phyloP scores from a whole-genome alignment of 345 rosid genomes.

The Euphorbia tirucalli region DNA sequence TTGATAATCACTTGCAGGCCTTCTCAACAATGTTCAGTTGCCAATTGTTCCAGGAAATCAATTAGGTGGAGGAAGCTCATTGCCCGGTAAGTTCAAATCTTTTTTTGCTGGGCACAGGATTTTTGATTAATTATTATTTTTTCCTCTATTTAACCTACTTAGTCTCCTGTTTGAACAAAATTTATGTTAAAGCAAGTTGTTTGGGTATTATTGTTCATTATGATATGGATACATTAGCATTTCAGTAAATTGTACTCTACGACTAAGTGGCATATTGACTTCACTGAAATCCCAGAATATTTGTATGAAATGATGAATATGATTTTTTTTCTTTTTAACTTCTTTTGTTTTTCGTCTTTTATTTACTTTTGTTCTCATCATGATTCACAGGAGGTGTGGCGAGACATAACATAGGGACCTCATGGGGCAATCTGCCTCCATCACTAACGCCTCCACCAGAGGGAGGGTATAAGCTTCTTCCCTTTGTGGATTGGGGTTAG shows the following conservation, averaged over 20 bases:
- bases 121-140: neutral
- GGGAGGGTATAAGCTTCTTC: slow-evolving; percentile 61
- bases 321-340: neutral
- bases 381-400: slow-evolving; percentile 38
- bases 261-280: neutral
- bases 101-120: neutral
- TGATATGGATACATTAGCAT: neutral
- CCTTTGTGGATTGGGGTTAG: slow-evolving; percentile 81
- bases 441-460: slow-evolving; percentile 87
- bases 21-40: slow-evolving; percentile 13
- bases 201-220: neutral
- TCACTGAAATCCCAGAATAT: neutral
- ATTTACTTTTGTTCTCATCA: slow-evolving; percentile 5
- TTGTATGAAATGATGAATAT: neutral
- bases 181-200: neutral
- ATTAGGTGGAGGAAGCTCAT: slow-evolving; percentile 27
- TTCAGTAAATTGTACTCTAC: neutral
- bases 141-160: neutral
- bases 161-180: neutral
- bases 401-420: slow-evolving; percentile 38
- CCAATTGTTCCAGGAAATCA: slow-evolving; percentile 22
- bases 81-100: slow-evolving; percentile 22
- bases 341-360: neutral
- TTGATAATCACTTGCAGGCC: slow-evolving; percentile 13
- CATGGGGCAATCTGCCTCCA: slow-evolving; percentile 84